phyloP scores from a whole-genome alignment of 129 eudicot genomes.

The Arctium lappa region DNA sequence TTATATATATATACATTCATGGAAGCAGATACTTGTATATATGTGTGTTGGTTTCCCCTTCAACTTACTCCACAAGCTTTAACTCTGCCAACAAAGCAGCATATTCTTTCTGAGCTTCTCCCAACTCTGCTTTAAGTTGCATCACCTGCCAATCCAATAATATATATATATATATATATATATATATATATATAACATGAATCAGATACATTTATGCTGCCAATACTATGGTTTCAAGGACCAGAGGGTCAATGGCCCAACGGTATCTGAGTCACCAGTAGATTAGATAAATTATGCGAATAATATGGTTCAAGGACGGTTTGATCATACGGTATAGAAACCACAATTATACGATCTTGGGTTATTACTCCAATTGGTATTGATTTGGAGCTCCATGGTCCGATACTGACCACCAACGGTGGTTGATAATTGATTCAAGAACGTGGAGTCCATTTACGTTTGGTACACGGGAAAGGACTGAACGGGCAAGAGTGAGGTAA shows the following conservation, averaged over 20 bases:
- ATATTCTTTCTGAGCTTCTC: constrained; percentile 47
- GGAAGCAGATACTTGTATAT: background rate
- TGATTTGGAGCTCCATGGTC: too few species aligned
- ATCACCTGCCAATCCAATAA: constrained; percentile 37
- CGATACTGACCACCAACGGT: too few species aligned
- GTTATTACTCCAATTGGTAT: too few species aligned
- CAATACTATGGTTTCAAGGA: background rate
- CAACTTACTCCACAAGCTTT: constrained; percentile 38
- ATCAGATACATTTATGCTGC: background rate
- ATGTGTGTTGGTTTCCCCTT: constrained; percentile 23
- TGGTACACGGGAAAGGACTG: too few species aligned
- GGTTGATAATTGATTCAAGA: too few species aligned
- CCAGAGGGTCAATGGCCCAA: background rate
- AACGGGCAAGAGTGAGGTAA: too few species aligned
- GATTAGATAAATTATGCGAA: background rate
- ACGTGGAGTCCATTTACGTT: too few species aligned
- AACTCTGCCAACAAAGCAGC: constrained; percentile 37
- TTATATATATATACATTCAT: background rate
- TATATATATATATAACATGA: background rate
- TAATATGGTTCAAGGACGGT: too few species aligned
- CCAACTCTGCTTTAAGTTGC: constrained; percentile 37
- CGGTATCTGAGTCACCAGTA: background rate
- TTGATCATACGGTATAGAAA: too few species aligned
- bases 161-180: background rate
- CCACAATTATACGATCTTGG: too few species aligned